phyloP scores from a whole-genome alignment of 2,329 filamentous ascomycete genomes.

The Dothideomycetidae sp. region DNA sequence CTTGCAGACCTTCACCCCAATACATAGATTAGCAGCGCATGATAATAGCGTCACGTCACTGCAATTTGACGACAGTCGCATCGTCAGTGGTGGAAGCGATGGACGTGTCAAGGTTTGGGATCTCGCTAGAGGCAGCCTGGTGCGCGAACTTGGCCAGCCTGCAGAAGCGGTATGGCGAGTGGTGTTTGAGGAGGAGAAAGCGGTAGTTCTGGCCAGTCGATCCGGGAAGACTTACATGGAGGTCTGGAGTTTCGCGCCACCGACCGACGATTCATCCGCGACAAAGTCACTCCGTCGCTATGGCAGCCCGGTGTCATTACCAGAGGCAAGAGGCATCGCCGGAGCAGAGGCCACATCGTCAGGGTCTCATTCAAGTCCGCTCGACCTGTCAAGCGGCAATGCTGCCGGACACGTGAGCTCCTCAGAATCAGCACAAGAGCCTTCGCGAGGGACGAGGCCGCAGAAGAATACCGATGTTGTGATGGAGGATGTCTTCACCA shows the following conservation, averaged over 20 bases:
- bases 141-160: constrained; percentile 79
- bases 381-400: too few relatives aligned
- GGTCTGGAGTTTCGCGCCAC: constrained; percentile 36
- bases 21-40: constrained; percentile 87
- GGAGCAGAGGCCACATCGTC: not conserved
- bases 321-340: not conserved
- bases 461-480: not conserved
- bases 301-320: constrained; percentile 3
- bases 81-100: constrained; percentile 91
- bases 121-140: constrained; percentile 74
- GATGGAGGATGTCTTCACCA: constrained; percentile 1
- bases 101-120: constrained; percentile 99
- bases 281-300: constrained; percentile 5
- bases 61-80: constrained; percentile 89
- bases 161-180: constrained; percentile 96
- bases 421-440: not conserved
- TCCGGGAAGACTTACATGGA: constrained; percentile 90
- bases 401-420: not conserved
- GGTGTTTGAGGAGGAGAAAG: constrained; percentile 96
- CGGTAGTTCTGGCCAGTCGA: constrained; percentile 83
- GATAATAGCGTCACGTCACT: constrained; percentile 97
- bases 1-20: constrained; percentile 73
- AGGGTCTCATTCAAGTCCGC: constrained; percentile 1
- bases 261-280: constrained; percentile 25
- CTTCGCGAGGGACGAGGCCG: not conserved